phyloP scores from a whole-genome alignment of 768 basidiomycete species.

The Boletus vermiculosoides region DNA sequence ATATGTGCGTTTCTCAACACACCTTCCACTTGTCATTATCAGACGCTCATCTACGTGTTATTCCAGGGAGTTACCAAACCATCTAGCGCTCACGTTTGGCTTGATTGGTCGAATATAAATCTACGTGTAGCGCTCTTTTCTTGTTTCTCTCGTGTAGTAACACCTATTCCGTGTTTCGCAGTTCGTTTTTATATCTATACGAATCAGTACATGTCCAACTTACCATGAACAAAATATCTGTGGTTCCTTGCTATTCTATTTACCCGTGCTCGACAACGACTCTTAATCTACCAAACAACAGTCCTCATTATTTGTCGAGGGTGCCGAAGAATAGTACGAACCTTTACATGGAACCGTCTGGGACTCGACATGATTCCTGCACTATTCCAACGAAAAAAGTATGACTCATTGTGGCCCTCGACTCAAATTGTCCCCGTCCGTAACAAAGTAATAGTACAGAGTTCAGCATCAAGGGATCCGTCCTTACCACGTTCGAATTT shows the following conservation, averaged over 20 bases:
- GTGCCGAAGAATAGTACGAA: background rate
- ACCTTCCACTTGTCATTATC: background rate
- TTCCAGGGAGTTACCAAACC: slow-evolving; percentile 32
- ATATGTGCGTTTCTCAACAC: slow-evolving; percentile 48
- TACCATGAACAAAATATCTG: slow-evolving; percentile 4
- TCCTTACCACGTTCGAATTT: background rate
- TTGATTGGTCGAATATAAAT: slow-evolving; percentile 13
- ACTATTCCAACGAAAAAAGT: background rate
- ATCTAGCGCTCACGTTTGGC: slow-evolving; percentile 16
- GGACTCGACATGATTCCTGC: background rate
- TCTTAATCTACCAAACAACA: background rate
- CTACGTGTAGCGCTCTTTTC: slow-evolving; percentile 27
- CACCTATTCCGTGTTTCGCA: slow-evolving; percentile 8
- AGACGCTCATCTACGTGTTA: slow-evolving; percentile 4
- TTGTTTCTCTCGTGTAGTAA: slow-evolving; percentile 29
- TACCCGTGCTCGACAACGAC: slow-evolving; percentile 3
- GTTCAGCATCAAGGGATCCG: background rate
- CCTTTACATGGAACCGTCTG: too few species aligned
- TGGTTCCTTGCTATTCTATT: slow-evolving; percentile 5
- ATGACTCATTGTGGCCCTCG: background rate
- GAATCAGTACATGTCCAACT: slow-evolving; percentile 9
- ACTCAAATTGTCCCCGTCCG: background rate
- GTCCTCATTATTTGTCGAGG: background rate
- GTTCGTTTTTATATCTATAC: slow-evolving; percentile 25
- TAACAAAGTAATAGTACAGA: slow-evolving; percentile 2